phyloP scores from a whole-genome alignment of 164 flowering plant genomes.

The Macadamia integrifolia region DNA sequence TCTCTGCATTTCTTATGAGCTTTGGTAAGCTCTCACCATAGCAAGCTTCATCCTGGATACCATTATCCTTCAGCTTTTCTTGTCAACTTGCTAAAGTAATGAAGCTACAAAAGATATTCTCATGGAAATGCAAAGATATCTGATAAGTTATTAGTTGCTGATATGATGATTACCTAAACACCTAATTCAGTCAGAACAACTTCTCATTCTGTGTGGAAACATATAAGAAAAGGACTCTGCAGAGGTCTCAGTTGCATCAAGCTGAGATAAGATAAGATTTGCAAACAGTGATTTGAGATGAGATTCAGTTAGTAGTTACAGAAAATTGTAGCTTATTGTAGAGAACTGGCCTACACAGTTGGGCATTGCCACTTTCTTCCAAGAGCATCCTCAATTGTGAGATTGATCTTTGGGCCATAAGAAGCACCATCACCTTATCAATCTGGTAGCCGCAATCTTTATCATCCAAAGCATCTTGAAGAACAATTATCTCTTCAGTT shows the following conservation, averaged over 20 bases:
- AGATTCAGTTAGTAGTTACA: neutral
- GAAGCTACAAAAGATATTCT: conserved; percentile 37
- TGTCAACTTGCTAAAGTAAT: conserved; percentile 58
- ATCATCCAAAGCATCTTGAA: conserved; percentile 80
- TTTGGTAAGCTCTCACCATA: conserved; percentile 88
- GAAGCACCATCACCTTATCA: conserved; percentile 98
- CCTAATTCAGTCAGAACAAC: neutral
- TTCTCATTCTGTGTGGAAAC: too few species aligned
- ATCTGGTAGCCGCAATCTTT: conserved; percentile 86
- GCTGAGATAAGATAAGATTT: too few species aligned
- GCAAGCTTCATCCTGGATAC: conserved; percentile 76
- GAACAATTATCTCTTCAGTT: conserved; percentile 82
- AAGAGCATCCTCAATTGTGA: conserved; percentile 84
- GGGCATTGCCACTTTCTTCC: conserved; percentile 99
- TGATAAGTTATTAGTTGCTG: neutral
- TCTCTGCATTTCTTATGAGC: conserved; percentile 87
- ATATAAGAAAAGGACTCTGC: too few species aligned
- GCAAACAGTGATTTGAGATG: neutral
- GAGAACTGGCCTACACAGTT: conserved; percentile 67
- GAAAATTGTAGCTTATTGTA: neutral
- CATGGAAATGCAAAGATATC: too few species aligned
- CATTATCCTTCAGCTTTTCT: conserved; percentile 42
- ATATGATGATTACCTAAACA: neutral
- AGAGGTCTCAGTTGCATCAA: too few species aligned
- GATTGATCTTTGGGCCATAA: conserved; percentile 98